Evolutionary conservation across 352 stramenopile genomes (phyloP).

Genomic region (Phytophthora citrophthora): DNA sequence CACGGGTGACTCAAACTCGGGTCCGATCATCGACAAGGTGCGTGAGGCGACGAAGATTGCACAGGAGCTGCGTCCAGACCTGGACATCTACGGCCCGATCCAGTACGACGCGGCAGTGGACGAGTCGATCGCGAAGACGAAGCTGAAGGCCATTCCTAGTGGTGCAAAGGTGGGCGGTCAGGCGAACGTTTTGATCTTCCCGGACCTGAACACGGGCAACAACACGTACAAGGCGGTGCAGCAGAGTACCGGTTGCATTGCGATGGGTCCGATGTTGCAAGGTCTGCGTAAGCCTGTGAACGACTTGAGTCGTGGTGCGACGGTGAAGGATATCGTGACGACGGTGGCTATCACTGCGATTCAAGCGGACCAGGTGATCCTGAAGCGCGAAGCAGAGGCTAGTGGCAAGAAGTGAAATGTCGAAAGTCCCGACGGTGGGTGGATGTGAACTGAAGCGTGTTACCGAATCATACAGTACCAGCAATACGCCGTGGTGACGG

Average conservation of each 20-base stretch:
- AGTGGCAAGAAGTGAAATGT: neutral
- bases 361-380: slow-evolving; percentile 75
- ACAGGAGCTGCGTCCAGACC: slow-evolving; percentile 65
- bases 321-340: slow-evolving; percentile 91
- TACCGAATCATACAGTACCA: neutral
- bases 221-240: slow-evolving; percentile 92
- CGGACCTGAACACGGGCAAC: slow-evolving; percentile 89
- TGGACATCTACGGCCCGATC: slow-evolving; percentile 88
- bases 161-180: slow-evolving; percentile 73
- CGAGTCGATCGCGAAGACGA: slow-evolving; percentile 79
- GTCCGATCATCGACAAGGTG: slow-evolving; percentile 88
- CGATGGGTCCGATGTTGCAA: slow-evolving; percentile 90
- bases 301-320: slow-evolving; percentile 87
- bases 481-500: neutral
- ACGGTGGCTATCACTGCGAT: slow-evolving; percentile 91
- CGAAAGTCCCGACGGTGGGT: neutral
- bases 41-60: slow-evolving; percentile 76
- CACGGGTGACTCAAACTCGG: slow-evolving; percentile 81
- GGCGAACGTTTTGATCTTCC: slow-evolving; percentile 89
- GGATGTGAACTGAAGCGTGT: slow-evolving; percentile 8
- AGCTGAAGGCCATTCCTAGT: slow-evolving; percentile 72
- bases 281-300: slow-evolving; percentile 90
- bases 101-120: slow-evolving; percentile 89
- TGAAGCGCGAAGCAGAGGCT: slow-evolving; percentile 27
- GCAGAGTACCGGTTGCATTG: slow-evolving; percentile 76